Evolutionary conservation across 352 stramenopile species (phyloP).

Genomic region (Globisporangium nagaii): DNA sequence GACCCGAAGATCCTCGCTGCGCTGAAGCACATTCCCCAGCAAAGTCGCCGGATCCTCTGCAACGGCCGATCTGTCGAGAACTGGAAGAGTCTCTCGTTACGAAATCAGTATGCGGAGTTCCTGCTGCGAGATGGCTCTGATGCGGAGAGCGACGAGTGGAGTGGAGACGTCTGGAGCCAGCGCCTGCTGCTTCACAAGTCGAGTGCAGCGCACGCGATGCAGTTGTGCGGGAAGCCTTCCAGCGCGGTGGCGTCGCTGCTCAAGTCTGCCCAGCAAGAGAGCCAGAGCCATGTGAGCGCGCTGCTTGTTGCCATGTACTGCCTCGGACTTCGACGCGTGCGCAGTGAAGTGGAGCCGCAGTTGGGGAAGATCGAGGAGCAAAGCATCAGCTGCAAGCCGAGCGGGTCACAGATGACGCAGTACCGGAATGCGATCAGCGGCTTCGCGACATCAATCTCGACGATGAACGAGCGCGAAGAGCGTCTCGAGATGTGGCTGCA

Average conservation of each 20-base stretch:
- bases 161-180: conserved; percentile 15
- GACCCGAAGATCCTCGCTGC: conserved; percentile 28
- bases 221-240: conserved; percentile 38
- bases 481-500: conserved; percentile 57
- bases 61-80: conserved; percentile 52
- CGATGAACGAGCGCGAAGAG: conserved; percentile 34
- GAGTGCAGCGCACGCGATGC: conserved; percentile 34
- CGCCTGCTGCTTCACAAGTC: conserved; percentile 34
- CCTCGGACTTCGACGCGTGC: conserved; percentile 57
- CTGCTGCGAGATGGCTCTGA: conserved; percentile 27
- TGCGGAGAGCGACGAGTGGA: conserved; percentile 1
- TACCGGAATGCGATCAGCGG: conserved; percentile 57
- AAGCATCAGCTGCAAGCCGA: conserved; percentile 56
- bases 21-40: conserved; percentile 43
- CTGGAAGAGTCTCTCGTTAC: conserved; percentile 37
- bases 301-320: conserved; percentile 51
- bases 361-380: conserved; percentile 81
- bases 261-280: conserved; percentile 29
- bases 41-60: conserved; percentile 53
- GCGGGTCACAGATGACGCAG: conserved; percentile 47
- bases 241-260: conserved; percentile 33
- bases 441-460: conserved; percentile 45
- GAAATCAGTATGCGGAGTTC: conserved; percentile 45
- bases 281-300: conserved; percentile 30
- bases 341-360: conserved; percentile 70